phyloP scores from a whole-genome alignment of 345 rosid genomes.

The Cardamine resedifolia region DNA sequence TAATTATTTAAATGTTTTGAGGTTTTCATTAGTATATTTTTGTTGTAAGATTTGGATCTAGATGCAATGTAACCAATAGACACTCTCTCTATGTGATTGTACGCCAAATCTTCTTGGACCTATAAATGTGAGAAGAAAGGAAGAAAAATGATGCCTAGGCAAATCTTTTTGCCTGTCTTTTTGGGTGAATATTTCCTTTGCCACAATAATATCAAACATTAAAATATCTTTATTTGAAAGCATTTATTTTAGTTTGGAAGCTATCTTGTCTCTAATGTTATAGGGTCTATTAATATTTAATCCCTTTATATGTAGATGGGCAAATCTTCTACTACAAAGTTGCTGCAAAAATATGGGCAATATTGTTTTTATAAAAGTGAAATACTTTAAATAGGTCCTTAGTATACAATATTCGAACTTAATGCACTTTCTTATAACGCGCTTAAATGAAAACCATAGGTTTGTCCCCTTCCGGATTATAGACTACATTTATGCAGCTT shows the following conservation, averaged over 20 bases:
- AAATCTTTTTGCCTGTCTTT: slow-evolving; percentile 35
- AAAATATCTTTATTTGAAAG: slow-evolving; percentile 5
- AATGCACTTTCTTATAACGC: slow-evolving; percentile 15
- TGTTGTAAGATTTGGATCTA: slow-evolving; percentile 20
- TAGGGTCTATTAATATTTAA: slow-evolving; percentile 31
- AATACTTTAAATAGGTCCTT: slow-evolving; percentile 34
- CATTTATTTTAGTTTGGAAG: not conserved
- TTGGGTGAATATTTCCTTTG: slow-evolving; percentile 24
- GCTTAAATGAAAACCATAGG: slow-evolving; percentile 22
- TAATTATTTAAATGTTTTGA: not conserved
- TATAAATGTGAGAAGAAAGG: slow-evolving; percentile 14
- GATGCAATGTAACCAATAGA: slow-evolving; percentile 29
- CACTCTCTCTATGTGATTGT: not conserved
- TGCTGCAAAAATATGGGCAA: slow-evolving; percentile 39
- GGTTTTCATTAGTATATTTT: not conserved
- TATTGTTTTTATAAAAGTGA: slow-evolving; percentile 22
- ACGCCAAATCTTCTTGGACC: slow-evolving; percentile 27
- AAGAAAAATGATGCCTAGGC: slow-evolving; percentile 41
- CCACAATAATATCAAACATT: slow-evolving; percentile 30
- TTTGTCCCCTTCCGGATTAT: slow-evolving; percentile 25
- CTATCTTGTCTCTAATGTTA: slow-evolving; percentile 32
- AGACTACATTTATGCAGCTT: slow-evolving; percentile 37
- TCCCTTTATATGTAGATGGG: not conserved
- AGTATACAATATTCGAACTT: slow-evolving; percentile 19
- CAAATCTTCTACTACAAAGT: slow-evolving; percentile 36